phyloP scores from a whole-genome alignment of 331 rosid genomes.

The Arachis monticola region DNA sequence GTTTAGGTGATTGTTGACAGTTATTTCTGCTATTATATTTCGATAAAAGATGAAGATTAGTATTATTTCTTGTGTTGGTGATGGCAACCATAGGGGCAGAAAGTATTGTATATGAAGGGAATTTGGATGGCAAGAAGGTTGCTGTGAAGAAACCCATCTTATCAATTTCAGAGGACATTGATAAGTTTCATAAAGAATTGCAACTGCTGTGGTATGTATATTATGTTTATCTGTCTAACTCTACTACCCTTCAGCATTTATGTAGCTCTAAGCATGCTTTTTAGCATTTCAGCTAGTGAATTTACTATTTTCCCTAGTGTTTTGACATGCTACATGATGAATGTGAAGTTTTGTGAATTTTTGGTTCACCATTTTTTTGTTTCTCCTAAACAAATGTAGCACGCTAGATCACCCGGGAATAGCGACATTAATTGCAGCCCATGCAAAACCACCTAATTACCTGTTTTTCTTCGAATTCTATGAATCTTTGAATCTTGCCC shows the following conservation, averaged over 20 bases:
- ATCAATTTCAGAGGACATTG: constrained; percentile 79
- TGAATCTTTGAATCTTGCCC: constrained; percentile 67
- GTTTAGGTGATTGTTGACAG: background rate
- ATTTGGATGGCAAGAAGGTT: constrained; percentile 67
- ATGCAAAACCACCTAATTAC: constrained; percentile 92
- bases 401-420: constrained; percentile 82
- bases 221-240: constrained; percentile 6
- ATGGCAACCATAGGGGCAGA: constrained; percentile 69
- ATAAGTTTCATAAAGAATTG: constrained; percentile 81
- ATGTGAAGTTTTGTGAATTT: constrained; percentile 27
- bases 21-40: constrained; percentile 24
- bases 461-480: constrained; percentile 85
- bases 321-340: constrained; percentile 23
- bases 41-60: background rate
- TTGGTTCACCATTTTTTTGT: background rate
- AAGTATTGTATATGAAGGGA: constrained; percentile 85
- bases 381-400: constrained; percentile 51
- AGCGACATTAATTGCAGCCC: constrained; percentile 80
- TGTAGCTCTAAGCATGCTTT: constrained; percentile 17
- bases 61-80: constrained; percentile 13
- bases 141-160: constrained; percentile 89
- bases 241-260: background rate
- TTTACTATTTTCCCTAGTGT: background rate
- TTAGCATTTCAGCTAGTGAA: constrained; percentile 24
- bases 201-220: constrained; percentile 73